Evolutionary conservation across 2,329 filamentous ascomycete species (phyloP).

Genomic region (Orbilia javanica): DNA sequence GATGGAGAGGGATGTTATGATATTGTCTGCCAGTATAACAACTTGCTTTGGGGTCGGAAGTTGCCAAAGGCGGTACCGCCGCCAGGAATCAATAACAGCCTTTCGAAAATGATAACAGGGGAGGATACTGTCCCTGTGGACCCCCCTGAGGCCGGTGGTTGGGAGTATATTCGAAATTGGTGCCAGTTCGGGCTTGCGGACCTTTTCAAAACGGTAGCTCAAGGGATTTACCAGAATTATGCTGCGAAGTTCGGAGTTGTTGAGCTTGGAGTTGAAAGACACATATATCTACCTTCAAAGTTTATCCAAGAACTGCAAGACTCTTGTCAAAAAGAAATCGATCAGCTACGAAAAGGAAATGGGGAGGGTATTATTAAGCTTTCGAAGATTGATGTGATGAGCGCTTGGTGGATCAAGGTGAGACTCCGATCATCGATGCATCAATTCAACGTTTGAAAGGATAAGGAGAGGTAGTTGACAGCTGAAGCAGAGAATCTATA

Average conservation of each 20-base stretch:
- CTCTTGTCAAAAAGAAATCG: constrained; percentile 28
- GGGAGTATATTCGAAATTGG: constrained; percentile 45
- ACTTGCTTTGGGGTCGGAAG: constrained; percentile 6
- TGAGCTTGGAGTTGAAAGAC: constrained; percentile 26
- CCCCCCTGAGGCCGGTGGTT: constrained; percentile 15
- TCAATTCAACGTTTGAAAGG: background rate
- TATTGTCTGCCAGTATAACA: constrained; percentile 26
- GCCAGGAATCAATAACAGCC: constrained; percentile 20
- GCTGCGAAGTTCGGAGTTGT: constrained; percentile 7
- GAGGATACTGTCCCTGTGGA: constrained; percentile 4
- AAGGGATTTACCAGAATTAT: constrained; percentile 23
- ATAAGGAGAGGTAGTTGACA: background rate
- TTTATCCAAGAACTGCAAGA: constrained; percentile 27
- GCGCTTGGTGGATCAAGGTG: constrained; percentile 43
- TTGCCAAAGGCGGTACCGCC: constrained; percentile 33
- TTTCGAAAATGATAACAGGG: constrained; percentile 32
- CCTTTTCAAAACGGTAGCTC: background rate
- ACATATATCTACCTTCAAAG: constrained; percentile 33
- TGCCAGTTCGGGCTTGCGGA: constrained; percentile 9
- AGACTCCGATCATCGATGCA: background rate
- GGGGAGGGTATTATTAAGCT: background rate
- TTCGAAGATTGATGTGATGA: constrained; percentile 39
- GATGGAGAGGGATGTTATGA: constrained; percentile 41
- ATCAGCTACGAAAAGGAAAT: background rate
- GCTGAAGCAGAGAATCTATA: constrained; percentile 21